phyloP scores from a whole-genome alignment of 2,329 filamentous ascomycete species.

The Fusarium pseudoanthophilum region DNA sequence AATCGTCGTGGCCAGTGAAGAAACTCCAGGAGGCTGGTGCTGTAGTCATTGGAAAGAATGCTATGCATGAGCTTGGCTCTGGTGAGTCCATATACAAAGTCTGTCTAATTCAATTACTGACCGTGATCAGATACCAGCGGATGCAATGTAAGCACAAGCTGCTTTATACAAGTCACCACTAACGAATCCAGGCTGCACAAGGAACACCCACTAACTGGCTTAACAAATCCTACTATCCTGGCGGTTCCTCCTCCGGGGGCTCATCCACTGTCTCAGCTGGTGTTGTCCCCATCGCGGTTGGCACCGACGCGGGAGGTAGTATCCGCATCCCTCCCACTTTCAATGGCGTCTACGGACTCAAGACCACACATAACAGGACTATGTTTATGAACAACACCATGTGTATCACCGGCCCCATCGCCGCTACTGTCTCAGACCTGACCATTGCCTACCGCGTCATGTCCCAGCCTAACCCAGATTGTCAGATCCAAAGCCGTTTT shows the following conservation, averaged over 20 bases:
- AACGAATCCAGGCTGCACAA: conserved; percentile 66
- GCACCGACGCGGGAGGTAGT: conserved; percentile 80
- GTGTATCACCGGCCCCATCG: conserved; percentile 78
- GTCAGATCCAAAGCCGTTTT: conserved; percentile 71
- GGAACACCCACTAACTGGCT: conserved; percentile 83
- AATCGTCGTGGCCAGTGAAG: conserved; percentile 76
- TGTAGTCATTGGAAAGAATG: conserved; percentile 78
- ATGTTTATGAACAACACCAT: conserved; percentile 64
- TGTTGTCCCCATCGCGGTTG: conserved; percentile 78
- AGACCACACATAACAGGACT: conserved; percentile 79
- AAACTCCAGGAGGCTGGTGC: conserved; percentile 80
- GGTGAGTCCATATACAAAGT: conserved; percentile 55
- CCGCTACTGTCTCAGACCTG: conserved; percentile 79
- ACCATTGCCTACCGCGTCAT: conserved; percentile 85
- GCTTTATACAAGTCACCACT: conserved; percentile 6
- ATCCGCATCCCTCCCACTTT: conserved; percentile 79
- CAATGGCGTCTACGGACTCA: conserved; percentile 85
- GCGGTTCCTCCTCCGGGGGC: conserved; percentile 82
- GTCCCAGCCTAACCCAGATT: conserved; percentile 74
- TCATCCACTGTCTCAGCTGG: conserved; percentile 77
- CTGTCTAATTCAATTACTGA: conserved; percentile 12
- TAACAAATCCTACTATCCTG: conserved; percentile 80
- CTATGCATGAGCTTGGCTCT: conserved; percentile 83
- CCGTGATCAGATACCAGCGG: conserved; percentile 74
- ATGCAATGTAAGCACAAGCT: conserved; percentile 68